Conservation (phyloP, 1,139 yeast species). For the Yamadazyma diddensiae region DNA sequence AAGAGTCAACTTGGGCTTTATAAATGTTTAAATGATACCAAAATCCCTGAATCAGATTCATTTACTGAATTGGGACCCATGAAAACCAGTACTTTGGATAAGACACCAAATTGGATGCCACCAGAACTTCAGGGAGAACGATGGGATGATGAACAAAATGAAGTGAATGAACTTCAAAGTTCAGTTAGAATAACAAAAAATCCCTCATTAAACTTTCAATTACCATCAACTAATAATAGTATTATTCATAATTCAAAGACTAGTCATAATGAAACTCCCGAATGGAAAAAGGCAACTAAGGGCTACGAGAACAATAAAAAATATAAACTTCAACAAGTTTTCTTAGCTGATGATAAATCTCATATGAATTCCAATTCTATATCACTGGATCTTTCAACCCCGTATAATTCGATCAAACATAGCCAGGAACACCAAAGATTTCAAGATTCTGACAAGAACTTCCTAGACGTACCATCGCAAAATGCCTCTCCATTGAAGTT, state of each 20-base stretch:
- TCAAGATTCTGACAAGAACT: neutral
- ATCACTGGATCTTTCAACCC: constrained; percentile 39
- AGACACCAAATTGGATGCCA: constrained; percentile 49
- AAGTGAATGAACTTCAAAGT: constrained; percentile 6
- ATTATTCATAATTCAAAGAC: constrained; percentile 33
- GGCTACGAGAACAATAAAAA: constrained; percentile 27
- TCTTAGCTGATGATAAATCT: constrained; percentile 27
- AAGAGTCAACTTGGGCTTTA: constrained; percentile 23
- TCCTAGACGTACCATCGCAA: constrained; percentile 7
- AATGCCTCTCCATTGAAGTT: constrained; percentile 38
- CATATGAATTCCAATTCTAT: constrained; percentile 21
- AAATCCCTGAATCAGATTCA: neutral
- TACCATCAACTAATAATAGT: constrained; percentile 27
- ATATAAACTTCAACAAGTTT: constrained; percentile 26
- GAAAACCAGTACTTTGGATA: constrained; percentile 16
- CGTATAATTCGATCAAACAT: constrained; percentile 17
- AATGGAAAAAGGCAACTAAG: constrained; percentile 36
- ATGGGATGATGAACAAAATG: constrained; percentile 29
- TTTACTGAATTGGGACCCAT: constrained; percentile 5
- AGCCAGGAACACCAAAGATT: constrained; percentile 20
- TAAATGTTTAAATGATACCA: neutral
- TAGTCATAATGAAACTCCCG: constrained; percentile 27
- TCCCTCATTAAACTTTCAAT: constrained; percentile 20
- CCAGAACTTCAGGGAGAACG: constrained; percentile 30
- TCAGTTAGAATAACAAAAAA: constrained; percentile 30